Evolutionary conservation across 331 rosid species (phyloP).

Genomic region (Telfairia occidentalis): DNA sequence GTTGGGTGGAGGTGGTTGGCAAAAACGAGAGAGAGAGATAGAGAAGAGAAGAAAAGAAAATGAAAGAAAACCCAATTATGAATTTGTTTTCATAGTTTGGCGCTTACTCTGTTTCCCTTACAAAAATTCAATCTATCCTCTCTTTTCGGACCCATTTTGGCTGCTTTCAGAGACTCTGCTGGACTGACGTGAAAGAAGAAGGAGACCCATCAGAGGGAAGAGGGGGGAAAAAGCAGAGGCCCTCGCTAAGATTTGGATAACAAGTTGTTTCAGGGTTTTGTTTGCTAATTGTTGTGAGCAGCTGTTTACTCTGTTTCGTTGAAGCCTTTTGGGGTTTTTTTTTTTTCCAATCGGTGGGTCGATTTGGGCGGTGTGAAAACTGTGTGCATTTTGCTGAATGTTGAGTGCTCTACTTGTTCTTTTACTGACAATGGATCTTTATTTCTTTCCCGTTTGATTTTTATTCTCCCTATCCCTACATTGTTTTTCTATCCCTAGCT

Average conservation of each 20-base stretch:
- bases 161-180: neutral
- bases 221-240: neutral
- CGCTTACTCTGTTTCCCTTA: neutral
- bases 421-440: neutral
- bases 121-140: neutral
- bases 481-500: neutral
- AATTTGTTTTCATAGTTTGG: neutral
- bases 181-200: constrained; percentile 16
- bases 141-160: constrained; percentile 12
- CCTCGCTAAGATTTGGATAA: constrained; percentile 3
- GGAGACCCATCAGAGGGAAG: neutral
- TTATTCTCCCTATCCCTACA: neutral
- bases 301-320: neutral
- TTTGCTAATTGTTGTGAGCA: neutral
- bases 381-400: neutral
- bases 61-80: neutral
- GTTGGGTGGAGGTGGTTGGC: constrained; percentile 5
- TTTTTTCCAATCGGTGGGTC: constrained; percentile 1
- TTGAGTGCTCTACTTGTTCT: neutral
- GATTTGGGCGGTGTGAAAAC: constrained; percentile 5
- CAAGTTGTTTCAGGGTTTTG: constrained; percentile 13
- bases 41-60: neutral
- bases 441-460: neutral
- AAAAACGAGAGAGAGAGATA: neutral
- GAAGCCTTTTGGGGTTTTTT: neutral